Base-by-base conservation (phyloP, 805 yeast genomes). In the Kuraishia cidri region DNA sequence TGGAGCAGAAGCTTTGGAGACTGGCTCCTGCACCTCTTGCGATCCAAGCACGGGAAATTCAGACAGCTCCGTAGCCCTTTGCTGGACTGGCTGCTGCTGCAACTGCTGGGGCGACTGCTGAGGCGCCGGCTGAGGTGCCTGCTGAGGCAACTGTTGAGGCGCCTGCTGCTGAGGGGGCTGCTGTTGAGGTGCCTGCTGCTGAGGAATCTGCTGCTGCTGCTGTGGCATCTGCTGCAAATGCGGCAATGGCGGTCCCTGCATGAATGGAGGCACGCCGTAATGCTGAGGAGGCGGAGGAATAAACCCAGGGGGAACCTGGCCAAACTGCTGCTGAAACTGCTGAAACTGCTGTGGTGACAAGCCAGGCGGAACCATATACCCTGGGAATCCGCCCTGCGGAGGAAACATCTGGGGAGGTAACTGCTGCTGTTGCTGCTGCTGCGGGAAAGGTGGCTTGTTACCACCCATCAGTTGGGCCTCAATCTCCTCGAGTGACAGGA, bases 401-500 rank as follows among this genome's bases (percentile, higher is more conserved):
- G 38, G 23, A 29, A 31, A 33, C 41, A 33, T 24, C 26, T 37
- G 54, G 16, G 52, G 55, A n/a, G 30, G 47, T 43, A 35, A 31
- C 37, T 49, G 40, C 36, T 46, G 38, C 22, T 41, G 46, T 23
- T 40, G 55, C 22, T 40, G 51, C 17, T 35, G 49, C 34, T 38
- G 56, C 32, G 58, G 31, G 45, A 32, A 27, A 25, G 35, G 43
- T 6, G 41, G 17, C 6, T 46, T 46, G 36, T 60, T 68, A 35
- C 67, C 62, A 4, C 69, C 64, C 37, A 76, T 62, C 50, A 79
- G 62, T 46, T 76, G 85, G 6, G 94, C 85, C 58, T 87, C 95
- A 42, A 87, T 72, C 45, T 87, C 94, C 51, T 82, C 90, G 52
- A 85, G 63, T 8, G 95, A 80, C 44, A 82, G 56, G 15, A 79